Conservation (phyloP, 345 rosid species). For the rapeseed (Brassica napus) region DNA sequence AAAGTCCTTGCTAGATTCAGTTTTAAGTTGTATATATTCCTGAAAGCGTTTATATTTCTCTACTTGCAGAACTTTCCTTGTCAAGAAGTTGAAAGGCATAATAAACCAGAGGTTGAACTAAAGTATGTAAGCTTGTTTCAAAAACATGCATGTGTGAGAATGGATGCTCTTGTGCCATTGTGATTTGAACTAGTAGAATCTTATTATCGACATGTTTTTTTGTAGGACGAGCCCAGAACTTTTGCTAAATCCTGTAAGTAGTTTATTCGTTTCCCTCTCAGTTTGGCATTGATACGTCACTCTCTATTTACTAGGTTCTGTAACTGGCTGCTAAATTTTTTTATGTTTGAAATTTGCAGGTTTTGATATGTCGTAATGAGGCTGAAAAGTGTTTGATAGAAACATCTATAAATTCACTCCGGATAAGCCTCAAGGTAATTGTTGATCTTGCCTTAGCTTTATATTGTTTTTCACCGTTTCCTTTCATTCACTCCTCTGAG, state of each 20-base stretch:
- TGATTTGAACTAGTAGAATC: slow-evolving; percentile 22
- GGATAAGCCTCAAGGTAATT: slow-evolving; percentile 91
- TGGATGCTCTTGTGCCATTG: slow-evolving; percentile 18
- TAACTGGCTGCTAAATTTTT: neutral
- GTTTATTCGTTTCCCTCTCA: slow-evolving; percentile 18
- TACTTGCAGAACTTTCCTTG: slow-evolving; percentile 90
- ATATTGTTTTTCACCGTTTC: neutral
- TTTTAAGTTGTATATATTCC: slow-evolving; percentile 7
- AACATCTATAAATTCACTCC: slow-evolving; percentile 91
- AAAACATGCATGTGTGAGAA: slow-evolving; percentile 36
- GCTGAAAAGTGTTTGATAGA: slow-evolving; percentile 96
- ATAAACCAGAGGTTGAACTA: slow-evolving; percentile 98
- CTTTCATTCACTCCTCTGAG: neutral
- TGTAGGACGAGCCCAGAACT: slow-evolving; percentile 96
- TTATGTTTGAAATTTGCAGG: slow-evolving; percentile 44
- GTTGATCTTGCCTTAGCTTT: slow-evolving; percentile 13
- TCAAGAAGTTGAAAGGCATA: slow-evolving; percentile 99
- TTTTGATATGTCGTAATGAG: slow-evolving; percentile 92
- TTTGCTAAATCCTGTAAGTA: slow-evolving; percentile 87
- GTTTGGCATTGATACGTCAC: slow-evolving; percentile 7
- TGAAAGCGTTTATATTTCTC: slow-evolving; percentile 22
- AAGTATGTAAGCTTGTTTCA: slow-evolving; percentile 61
- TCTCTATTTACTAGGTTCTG: slow-evolving; percentile 3
- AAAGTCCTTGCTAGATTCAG: slow-evolving; percentile 12
- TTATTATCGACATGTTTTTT: slow-evolving; percentile 30